Percentiles rank a stretch among this genome's conserved stretches.
Evolutionary conservation across 2,329 filamentous ascomycete species (phyloP).

Genomic region (Ceratocystis alfenasii): DNA sequence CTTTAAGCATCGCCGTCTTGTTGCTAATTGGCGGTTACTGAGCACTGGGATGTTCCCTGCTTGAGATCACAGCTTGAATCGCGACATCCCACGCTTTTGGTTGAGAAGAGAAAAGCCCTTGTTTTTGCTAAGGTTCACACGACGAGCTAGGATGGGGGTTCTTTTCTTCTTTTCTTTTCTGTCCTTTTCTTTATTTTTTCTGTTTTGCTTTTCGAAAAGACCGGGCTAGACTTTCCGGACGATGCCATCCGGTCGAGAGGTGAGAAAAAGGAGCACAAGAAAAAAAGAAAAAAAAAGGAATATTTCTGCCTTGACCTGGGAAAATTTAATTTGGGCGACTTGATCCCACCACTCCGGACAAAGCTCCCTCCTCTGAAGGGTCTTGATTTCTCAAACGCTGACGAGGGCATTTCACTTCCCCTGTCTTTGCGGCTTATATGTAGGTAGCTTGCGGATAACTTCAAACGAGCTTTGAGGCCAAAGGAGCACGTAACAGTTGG

Average conservation of each 20-base stretch:
- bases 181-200: too few species aligned
- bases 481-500: too few species aligned
- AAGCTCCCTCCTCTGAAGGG: neutral
- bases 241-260: neutral
- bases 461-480: too few species aligned
- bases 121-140: neutral
- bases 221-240: neutral
- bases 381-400: neutral
- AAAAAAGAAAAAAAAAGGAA: neutral
- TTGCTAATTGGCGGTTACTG: neutral
- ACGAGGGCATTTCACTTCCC: too few species aligned
- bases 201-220: neutral
- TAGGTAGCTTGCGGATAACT: too few species aligned
- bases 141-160: neutral
- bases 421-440: too few species aligned
- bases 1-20: neutral
- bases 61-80: neutral
- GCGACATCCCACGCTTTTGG: conserved; percentile 5
- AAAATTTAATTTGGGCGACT: neutral
- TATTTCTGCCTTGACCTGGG: neutral
- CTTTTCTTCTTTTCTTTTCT: neutral
- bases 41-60: neutral
- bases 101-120: neutral
- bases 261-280: neutral
- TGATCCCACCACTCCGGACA: neutral